These are phyloP conservation scores for Podaxis sp. DNA, from an alignment of 768 basidiomycete genomes.

Conservation along the genomic window DNA sequence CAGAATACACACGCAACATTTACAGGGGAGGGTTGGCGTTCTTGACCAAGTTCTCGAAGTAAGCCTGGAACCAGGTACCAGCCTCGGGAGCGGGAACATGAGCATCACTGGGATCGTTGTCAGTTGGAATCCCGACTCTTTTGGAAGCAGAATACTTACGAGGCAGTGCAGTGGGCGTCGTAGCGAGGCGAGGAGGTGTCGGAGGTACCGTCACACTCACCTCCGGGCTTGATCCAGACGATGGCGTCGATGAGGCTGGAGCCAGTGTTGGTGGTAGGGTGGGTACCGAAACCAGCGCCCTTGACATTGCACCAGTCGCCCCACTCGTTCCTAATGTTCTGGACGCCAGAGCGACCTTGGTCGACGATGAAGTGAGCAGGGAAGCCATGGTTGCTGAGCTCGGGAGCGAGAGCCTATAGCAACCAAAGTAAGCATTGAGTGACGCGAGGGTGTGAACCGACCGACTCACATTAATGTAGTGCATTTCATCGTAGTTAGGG, in stretches of 20 bases:
- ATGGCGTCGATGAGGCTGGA: conserved; percentile 56
- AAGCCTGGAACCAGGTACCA: conserved; percentile 70
- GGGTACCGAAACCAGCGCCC: conserved; percentile 61
- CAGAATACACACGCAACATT: conserved; percentile 15
- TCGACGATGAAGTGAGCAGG: conserved; percentile 66
- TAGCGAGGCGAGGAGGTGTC: conserved; percentile 53
- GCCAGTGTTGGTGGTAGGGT: conserved; percentile 56
- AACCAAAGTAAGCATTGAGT: not conserved
- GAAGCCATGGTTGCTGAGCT: conserved; percentile 45
- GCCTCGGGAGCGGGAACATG: conserved; percentile 58
- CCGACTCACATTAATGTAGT: conserved; percentile 50
- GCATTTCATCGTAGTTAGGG: conserved; percentile 60
- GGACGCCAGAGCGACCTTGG: conserved; percentile 63
- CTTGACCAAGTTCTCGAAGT: conserved; percentile 55
- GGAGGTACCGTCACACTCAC: conserved; percentile 63
- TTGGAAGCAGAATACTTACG: conserved; percentile 33
- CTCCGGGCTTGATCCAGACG: conserved; percentile 70
- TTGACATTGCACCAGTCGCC: conserved; percentile 73
- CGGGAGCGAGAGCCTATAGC: conserved; percentile 46
- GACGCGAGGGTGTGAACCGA: not conserved
- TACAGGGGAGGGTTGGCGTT: conserved; percentile 55
- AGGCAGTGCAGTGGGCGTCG: conserved; percentile 48
- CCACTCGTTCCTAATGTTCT: conserved; percentile 60
- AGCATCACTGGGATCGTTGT: conserved; percentile 42
- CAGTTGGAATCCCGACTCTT: conserved; percentile 5